Evolutionary conservation across 176 grass and related monocot species (phyloP), one percentile per base, ranked within the genome.

Genomic region (Oryza coarctata): DNA sequence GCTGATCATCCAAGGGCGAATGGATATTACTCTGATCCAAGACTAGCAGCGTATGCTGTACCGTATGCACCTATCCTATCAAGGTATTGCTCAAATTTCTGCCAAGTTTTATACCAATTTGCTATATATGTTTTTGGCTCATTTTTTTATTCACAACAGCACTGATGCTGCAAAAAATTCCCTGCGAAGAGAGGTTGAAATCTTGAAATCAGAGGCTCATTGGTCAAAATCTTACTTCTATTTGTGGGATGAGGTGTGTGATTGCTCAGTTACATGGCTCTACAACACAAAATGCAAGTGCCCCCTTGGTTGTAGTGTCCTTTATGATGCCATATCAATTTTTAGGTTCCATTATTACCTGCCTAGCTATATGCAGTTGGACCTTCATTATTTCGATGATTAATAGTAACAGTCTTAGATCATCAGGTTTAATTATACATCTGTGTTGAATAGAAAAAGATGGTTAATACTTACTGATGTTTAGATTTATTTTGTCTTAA

Each of bases 171-270:
- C 92, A 25, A 95, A 94, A 85, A 88, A 93, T 83, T 93, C 95
- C 50, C 63, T 93, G 86, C 85, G 63, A 65, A 93, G 88, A 83
- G 95, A 98, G 64, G 85, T 98, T 61, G 90, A 95, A 76, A 87
- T 91, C 67, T 89, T 98, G 80, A 98, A 98, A 86, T 74, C 87
- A 32, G 87, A 90, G 72, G 17, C 80, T 82, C 95, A 98, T 87
- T 98, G 95, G 95, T 81, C 80, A 25, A 98, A 95, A 91, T 89
- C 88, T 91, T 98, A 95, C 69, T 98, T 98, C 74, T 98, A 98
- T 83, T 86, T 98, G 73, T 98, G 95, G 95, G 95, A 98, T 83
- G 95, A 98, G 92, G 95, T 98, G 39, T 3, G 34, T 80, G 63
- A 38, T 80, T 78, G 13, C 63, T 27, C 14, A 22, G 6, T 60